These are phyloP conservation scores for Claviceps sp. DNA, from an alignment of 2,329 filamentous ascomycete species.

Conservation along the genomic window DNA sequence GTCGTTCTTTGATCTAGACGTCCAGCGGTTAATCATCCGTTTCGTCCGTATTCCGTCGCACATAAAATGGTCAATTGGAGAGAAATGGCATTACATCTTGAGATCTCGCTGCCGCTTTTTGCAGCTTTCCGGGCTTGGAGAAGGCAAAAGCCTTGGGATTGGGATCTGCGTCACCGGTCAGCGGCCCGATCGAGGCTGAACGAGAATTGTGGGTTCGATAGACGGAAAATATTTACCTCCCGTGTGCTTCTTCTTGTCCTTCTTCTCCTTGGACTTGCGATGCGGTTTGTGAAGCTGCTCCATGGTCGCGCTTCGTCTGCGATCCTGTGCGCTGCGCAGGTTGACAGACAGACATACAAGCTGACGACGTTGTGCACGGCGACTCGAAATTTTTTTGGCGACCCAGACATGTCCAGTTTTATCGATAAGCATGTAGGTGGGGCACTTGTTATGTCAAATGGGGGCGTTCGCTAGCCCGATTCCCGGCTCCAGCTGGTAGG, in stretches of 20 bases:
- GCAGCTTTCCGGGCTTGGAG: constrained; percentile 66
- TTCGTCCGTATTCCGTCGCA: not conserved
- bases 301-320: constrained; percentile 32
- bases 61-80: not conserved
- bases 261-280: constrained; percentile 81
- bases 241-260: constrained; percentile 66
- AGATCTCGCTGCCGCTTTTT: constrained; percentile 59
- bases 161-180: constrained; percentile 33
- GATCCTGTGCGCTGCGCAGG: constrained; percentile 1
- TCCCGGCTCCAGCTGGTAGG: too few relatives aligned
- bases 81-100: constrained; percentile 43
- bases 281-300: constrained; percentile 78
- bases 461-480: not conserved
- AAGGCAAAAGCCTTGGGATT: constrained; percentile 90
- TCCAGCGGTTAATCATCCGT: not conserved
- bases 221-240: constrained; percentile 32
- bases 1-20: constrained; percentile 75
- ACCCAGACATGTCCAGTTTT: not conserved
- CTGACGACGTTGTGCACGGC: not conserved
- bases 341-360: not conserved
- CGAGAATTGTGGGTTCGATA: too few relatives aligned
- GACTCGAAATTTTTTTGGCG: constrained; percentile 3
- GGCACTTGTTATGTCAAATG: not conserved
- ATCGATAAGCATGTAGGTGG: constrained; percentile 2
- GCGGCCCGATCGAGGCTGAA: too few relatives aligned